Percentiles rank a stretch among this genome's conserved stretches.
phyloP scores from a whole-genome alignment of 1,284 basidiomycete species.

The Gymnopus androsaceus region DNA sequence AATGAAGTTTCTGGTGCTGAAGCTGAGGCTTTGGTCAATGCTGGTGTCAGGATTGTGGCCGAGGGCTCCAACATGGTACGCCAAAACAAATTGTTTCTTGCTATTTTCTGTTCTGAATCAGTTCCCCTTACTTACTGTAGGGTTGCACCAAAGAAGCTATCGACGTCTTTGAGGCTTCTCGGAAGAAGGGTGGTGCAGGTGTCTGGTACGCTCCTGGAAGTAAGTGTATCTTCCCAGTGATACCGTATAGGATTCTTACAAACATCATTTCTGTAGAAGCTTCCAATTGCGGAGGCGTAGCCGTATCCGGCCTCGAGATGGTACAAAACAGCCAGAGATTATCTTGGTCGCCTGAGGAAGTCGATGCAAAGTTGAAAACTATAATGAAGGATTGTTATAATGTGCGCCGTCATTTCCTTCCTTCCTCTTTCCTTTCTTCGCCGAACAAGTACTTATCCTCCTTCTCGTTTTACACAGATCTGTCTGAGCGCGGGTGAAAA shows the following conservation, averaged over 20 bases:
- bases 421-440: neutral
- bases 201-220: constrained; percentile 76
- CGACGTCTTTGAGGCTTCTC: constrained; percentile 70
- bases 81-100: neutral
- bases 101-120: neutral
- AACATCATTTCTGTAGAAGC: constrained; percentile 41
- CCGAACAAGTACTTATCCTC: constrained; percentile 14
- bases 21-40: constrained; percentile 69
- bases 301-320: constrained; percentile 80
- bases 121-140: constrained; percentile 14
- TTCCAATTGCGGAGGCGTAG: constrained; percentile 73
- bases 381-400: constrained; percentile 77
- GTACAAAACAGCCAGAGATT: constrained; percentile 76
- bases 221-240: constrained; percentile 28
- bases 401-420: constrained; percentile 26
- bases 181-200: constrained; percentile 47
- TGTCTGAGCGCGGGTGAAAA: constrained; percentile 62
- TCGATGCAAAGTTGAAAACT: constrained; percentile 72
- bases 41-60: constrained; percentile 74
- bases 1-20: constrained; percentile 79
- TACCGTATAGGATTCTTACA: neutral
- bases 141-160: constrained; percentile 75
- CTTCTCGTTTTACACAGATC: too few species aligned
- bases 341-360: constrained; percentile 66
- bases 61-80: constrained; percentile 75